These are phyloP conservation scores for Cladosporium cucumerinum DNA, from an alignment of 2,329 filamentous ascomycete genomes.

Conservation along the genomic window DNA sequence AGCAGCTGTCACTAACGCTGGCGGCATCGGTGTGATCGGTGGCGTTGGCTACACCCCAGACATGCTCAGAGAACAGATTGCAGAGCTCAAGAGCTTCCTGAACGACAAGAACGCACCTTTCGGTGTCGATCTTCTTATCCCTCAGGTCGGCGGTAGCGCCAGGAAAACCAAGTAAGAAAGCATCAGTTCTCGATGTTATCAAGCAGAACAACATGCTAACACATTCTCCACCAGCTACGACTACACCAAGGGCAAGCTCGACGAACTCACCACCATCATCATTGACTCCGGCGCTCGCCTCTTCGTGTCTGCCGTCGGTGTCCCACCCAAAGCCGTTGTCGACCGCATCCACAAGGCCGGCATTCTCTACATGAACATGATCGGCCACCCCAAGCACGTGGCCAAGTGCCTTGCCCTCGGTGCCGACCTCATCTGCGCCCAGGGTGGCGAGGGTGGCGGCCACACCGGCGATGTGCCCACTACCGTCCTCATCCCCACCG, in stretches of 20 bases:
- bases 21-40: conserved; percentile 92
- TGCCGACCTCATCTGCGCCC: conserved; percentile 94
- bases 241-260: conserved; percentile 98
- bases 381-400: conserved; percentile 98
- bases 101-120: conserved; percentile 91
- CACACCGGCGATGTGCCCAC: conserved; percentile 78
- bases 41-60: conserved; percentile 95
- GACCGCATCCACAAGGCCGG: conserved; percentile 84
- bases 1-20: conserved; percentile 94
- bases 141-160: conserved; percentile 89
- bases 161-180: conserved; percentile 79
- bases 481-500: conserved; percentile 84
- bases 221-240: conserved; percentile 68
- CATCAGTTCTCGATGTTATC: too few relatives aligned
- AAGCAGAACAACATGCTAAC: conserved; percentile 13
- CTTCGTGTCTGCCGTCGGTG: conserved; percentile 97
- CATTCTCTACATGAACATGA: conserved; percentile 99
- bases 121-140: conserved; percentile 87
- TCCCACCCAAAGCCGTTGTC: conserved; percentile 78
- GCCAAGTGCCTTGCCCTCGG: conserved; percentile 91
- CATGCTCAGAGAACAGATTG: conserved; percentile 93
- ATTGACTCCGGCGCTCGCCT: conserved; percentile 88
- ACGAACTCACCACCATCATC: conserved; percentile 84
- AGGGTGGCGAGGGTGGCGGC: conserved; percentile 95
- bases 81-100: conserved; percentile 85